phyloP scores from a whole-genome alignment of 345 rosid species.

The Salix dunnii region DNA sequence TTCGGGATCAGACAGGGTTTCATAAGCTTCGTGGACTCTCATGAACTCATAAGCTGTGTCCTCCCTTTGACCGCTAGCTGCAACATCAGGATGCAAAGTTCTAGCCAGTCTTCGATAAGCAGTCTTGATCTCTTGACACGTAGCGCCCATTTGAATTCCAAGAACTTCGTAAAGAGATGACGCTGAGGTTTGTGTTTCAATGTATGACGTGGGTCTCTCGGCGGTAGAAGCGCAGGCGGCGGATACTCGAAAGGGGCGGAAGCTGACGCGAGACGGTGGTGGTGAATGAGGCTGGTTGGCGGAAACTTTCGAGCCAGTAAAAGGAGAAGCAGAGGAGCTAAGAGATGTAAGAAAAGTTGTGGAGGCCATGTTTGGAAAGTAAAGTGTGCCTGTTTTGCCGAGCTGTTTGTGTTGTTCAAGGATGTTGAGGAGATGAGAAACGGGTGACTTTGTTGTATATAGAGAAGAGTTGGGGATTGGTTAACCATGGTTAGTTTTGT shows the following conservation, averaged over 20 bases:
- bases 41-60: slow-evolving; percentile 42
- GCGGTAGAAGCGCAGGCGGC: slow-evolving; percentile 43
- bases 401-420: background rate
- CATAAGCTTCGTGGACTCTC: slow-evolving; percentile 56
- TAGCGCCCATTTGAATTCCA: slow-evolving; percentile 55
- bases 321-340: slow-evolving; percentile 17
- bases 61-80: slow-evolving; percentile 20
- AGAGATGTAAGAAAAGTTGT: slow-evolving; percentile 21
- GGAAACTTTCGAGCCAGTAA: slow-evolving; percentile 11
- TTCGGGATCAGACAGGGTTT: slow-evolving; percentile 62
- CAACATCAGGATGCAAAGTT: slow-evolving; percentile 60
- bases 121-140: slow-evolving; percentile 54
- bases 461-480: background rate
- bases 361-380: slow-evolving; percentile 22
- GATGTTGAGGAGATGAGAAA: no score
- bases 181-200: slow-evolving; percentile 26
- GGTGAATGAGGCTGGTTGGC: background rate
- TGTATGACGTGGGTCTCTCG: slow-evolving; percentile 25
- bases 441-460: slow-evolving; percentile 9
- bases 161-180: slow-evolving; percentile 47
- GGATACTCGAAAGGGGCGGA: slow-evolving; percentile 35
- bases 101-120: slow-evolving; percentile 66
- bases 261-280: slow-evolving; percentile 17
- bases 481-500: background rate
- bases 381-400: background rate